A percentile compares a stretch with the other conserved stretches of the same genome.
Evolutionary conservation across 2,329 filamentous ascomycete species (phyloP).

Genomic region (Metarhizium brunneum): DNA sequence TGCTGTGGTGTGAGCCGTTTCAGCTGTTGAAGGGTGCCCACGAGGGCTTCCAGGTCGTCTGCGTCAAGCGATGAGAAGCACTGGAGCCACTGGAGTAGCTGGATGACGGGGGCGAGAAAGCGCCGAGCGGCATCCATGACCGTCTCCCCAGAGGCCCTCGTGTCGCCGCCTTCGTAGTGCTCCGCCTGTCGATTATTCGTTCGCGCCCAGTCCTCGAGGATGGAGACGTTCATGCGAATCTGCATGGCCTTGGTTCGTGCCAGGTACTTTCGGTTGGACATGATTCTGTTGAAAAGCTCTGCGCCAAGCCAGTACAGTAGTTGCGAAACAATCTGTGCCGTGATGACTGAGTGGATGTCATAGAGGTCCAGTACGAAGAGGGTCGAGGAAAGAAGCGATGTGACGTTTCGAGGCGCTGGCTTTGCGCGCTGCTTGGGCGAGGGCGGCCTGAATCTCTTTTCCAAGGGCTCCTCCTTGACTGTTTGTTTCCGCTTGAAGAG

Average conservation of each 20-base stretch:
- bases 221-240: slow-evolving; percentile 97
- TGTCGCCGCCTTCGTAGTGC: slow-evolving; percentile 89
- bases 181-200: slow-evolving; percentile 90
- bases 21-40: slow-evolving; percentile 82
- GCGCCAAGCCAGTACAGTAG: slow-evolving; percentile 93
- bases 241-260: slow-evolving; percentile 98
- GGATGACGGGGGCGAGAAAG: slow-evolving; percentile 83
- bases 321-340: slow-evolving; percentile 82
- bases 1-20: slow-evolving; percentile 79
- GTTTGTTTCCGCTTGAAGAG: slow-evolving; percentile 88
- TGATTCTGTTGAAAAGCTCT: slow-evolving; percentile 94
- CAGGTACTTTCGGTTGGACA: slow-evolving; percentile 91
- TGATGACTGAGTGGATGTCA: slow-evolving; percentile 96
- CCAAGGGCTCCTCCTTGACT: slow-evolving; percentile 78
- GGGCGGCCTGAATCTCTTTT: slow-evolving; percentile 85
- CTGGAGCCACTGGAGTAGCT: slow-evolving; percentile 93
- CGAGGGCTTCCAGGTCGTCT: slow-evolving; percentile 80
- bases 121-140: slow-evolving; percentile 76
- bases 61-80: slow-evolving; percentile 85
- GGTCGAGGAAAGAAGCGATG: slow-evolving; percentile 87
- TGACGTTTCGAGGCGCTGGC: slow-evolving; percentile 88
- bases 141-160: slow-evolving; percentile 73
- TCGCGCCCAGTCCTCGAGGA: slow-evolving; percentile 90
- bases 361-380: slow-evolving; percentile 97
- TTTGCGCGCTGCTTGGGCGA: slow-evolving; percentile 90